Base-by-base conservation (phyloP, 2,329 filamentous ascomycete genomes). In the Coniochaeta prunicola region DNA sequence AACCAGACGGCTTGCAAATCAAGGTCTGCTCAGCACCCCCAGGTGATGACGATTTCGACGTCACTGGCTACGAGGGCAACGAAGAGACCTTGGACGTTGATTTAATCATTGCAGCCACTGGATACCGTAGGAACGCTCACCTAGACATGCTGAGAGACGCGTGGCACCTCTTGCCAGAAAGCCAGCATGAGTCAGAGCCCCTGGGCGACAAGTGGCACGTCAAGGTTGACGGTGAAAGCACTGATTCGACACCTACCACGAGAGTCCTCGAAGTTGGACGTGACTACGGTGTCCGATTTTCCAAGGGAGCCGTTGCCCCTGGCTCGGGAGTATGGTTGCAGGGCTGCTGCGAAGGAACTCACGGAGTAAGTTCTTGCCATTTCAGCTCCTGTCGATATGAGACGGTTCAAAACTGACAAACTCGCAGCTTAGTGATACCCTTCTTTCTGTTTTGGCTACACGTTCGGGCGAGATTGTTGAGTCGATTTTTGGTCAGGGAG, bases 341-440 rank as follows among this genome's bases (percentile, higher is more conserved):
- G 72, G 93, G 93, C 33, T 97, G 92, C 76, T 96, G 92, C 71
- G 92, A 97, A 77, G 85, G 81, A 62, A 96, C 92, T 34, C 93
- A 97, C 73, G 93, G 93, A 60, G 89, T 93, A 82, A 85, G 89
- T 86, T 19, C 9, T 34, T 19, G 55, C 12, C 21, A n/a, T 13
- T 8, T 8, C 5, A 24, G 45, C 45, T n/a, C n/a, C n/a, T n/a
- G 36, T 38, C 17, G 19, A n/a, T 38, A 9, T n/a, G 30, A 17
- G 2, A n/a, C 54, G n/a, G 34, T 33, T 42, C 28, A 55, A 67
- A 64, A 57, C 54, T 59, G 19, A 56, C 56, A 59, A 61, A 64
- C 60, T 24, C 53, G 40, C 66, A 89, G 85, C 75, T 96, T 74
- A 91, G 90, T 70, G 90, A 96, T 72, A 91, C 88, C 53, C 80